Evolutionary conservation across 2,329 filamentous ascomycete genomes (phyloP).

Genomic region (Penicillium sp.): DNA sequence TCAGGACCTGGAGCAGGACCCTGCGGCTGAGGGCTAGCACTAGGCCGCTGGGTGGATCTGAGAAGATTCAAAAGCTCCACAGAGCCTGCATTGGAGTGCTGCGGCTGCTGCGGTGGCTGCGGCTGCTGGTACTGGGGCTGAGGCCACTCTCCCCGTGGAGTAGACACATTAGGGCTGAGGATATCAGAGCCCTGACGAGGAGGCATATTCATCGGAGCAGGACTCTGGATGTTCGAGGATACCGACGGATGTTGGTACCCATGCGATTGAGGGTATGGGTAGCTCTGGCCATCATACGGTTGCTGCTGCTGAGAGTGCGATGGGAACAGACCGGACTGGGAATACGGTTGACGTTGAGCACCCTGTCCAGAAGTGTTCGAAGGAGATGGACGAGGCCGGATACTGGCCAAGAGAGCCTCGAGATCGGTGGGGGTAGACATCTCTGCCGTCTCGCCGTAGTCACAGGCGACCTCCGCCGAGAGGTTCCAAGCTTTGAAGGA

Average conservation of each 20-base stretch:
- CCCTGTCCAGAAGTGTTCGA: constrained; percentile 32
- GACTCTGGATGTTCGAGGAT: constrained; percentile 57
- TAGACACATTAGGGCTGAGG: constrained; percentile 54
- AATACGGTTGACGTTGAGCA: constrained; percentile 26
- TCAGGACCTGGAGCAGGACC: constrained; percentile 24
- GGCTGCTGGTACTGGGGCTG: constrained; percentile 35
- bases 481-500: constrained; percentile 25
- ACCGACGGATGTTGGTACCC: constrained; percentile 55
- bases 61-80: constrained; percentile 61
- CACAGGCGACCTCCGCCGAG: constrained; percentile 29
- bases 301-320: constrained; percentile 30
- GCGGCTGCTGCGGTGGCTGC: constrained; percentile 35
- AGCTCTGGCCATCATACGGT: constrained; percentile 33
- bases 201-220: constrained; percentile 51
- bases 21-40: constrained; percentile 31
- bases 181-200: constrained; percentile 57
- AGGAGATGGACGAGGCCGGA: constrained; percentile 41
- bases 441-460: constrained; percentile 39
- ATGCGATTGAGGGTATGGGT: constrained; percentile 33
- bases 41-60: constrained; percentile 56
- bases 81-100: constrained; percentile 45
- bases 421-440: constrained; percentile 48
- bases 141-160: constrained; percentile 44
- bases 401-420: constrained; percentile 47
- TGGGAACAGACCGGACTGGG: constrained; percentile 31